Evolutionary conservation across 2,329 filamentous ascomycete species (phyloP).

Genomic region (Pseudogymnoascus sp.): DNA sequence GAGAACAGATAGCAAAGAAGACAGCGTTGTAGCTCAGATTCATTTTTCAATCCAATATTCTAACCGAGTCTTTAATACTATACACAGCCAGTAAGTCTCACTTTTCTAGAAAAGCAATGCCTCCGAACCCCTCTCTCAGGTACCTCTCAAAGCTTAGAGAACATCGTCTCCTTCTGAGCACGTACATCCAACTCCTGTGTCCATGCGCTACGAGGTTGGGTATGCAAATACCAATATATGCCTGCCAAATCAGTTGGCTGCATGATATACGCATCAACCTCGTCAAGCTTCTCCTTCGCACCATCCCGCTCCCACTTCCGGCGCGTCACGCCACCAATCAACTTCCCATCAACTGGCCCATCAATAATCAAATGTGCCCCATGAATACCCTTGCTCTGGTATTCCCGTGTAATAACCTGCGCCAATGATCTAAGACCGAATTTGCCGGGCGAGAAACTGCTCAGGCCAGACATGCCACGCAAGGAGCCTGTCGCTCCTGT

Average conservation of each 20-base stretch:
- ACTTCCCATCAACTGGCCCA: slow-evolving; percentile 47
- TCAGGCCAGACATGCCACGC: slow-evolving; percentile 59
- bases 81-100: not conserved
- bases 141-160: slow-evolving; percentile 14
- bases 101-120: not conserved
- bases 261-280: slow-evolving; percentile 16
- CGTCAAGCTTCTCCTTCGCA: slow-evolving; percentile 19
- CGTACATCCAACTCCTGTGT: slow-evolving; percentile 73
- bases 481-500: slow-evolving; percentile 76
- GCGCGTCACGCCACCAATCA: slow-evolving; percentile 33
- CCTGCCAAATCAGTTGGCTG: slow-evolving; percentile 59
- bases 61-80: not conserved
- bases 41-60: not conserved
- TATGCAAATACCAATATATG: slow-evolving; percentile 73
- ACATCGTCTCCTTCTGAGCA: slow-evolving; percentile 20
- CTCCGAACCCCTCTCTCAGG: not conserved
- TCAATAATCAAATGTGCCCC: slow-evolving; percentile 74
- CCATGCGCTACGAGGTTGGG: slow-evolving; percentile 67
- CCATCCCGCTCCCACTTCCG: slow-evolving; percentile 35
- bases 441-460: slow-evolving; percentile 66
- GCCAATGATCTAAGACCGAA: slow-evolving; percentile 65
- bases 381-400: slow-evolving; percentile 72
- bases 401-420: slow-evolving; percentile 70
- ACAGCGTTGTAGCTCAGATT: not conserved
- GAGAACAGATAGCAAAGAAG: not conserved